A percentile compares a stretch with the other conserved stretches of the same genome.
phyloP scores from a whole-genome alignment of 768 basidiomycete species.

The Cystofilobasidium macerans region DNA sequence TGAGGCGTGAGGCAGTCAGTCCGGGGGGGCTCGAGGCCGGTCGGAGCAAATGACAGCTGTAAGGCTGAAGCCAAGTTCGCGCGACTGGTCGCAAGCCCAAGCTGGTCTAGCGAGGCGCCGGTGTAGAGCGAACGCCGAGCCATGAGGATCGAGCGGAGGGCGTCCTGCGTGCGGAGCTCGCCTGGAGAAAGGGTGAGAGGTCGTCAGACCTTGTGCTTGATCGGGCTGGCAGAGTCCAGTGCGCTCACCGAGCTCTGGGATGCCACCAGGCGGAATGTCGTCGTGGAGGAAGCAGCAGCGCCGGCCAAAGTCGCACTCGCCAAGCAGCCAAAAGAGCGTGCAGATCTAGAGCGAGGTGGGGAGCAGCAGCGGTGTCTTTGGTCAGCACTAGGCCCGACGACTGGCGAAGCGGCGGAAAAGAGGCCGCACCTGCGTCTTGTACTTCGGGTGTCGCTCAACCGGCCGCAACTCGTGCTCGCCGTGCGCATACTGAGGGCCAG shows the following conservation, averaged over 20 bases:
- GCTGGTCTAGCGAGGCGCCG: too few species aligned
- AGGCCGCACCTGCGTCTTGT: slow-evolving; percentile 13
- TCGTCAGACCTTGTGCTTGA: neutral
- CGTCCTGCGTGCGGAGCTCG: slow-evolving; percentile 20
- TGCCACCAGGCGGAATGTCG: slow-evolving; percentile 23
- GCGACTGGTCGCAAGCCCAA: too few species aligned
- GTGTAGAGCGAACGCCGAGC: slow-evolving; percentile 1
- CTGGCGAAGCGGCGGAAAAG: neutral
- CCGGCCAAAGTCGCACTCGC: slow-evolving; percentile 20
- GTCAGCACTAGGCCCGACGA: too few species aligned
- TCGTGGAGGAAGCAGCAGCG: slow-evolving; percentile 27
- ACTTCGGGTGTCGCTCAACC: slow-evolving; percentile 24
- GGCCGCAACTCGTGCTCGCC: slow-evolving; percentile 21
- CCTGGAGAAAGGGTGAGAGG: neutral
- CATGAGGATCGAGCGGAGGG: slow-evolving; percentile 14
- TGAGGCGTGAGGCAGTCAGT: too few species aligned
- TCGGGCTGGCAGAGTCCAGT: too few species aligned
- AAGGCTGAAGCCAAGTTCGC: too few species aligned
- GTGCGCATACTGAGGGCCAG: slow-evolving; percentile 20
- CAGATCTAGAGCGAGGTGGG: slow-evolving; percentile 13
- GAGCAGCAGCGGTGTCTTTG: too few species aligned
- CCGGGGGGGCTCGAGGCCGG: too few species aligned
- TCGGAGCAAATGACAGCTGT: too few species aligned
- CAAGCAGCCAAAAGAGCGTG: slow-evolving; percentile 24
- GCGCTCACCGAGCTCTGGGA: slow-evolving; percentile 22